Evolutionary conservation across 352 stramenopile genomes (phyloP), one percentile per base, ranked within the genome.

Genomic region (Pythium pyrilobum): DNA sequence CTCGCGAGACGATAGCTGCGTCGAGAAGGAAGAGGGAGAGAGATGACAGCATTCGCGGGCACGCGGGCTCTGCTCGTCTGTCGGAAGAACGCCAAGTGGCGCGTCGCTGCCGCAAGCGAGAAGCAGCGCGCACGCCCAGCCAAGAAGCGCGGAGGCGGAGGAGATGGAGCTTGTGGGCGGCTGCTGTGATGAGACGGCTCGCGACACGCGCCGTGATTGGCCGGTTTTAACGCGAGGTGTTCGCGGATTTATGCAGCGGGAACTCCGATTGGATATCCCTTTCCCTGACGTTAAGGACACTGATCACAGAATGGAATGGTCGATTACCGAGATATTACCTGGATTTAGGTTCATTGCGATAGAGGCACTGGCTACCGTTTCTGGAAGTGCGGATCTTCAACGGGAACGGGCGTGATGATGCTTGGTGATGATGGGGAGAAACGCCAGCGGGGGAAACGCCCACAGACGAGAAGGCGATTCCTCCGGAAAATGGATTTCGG

Each of bases 191-290:
- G 50, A 48, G 45, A 53, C 45, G 45, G 43, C 25, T n/a, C 16
- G 11, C 36, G 6, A 16, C 0, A 10, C 25, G n/a, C 27, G 39
- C 50, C 27, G n/a, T 57, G 50, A 57, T 57, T 57, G 50, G 50
- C 11, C 50, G 16, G 39, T 25, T 57, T 57, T 57, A 57, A 57
- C 50, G 40, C 38, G 40, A 38, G 37, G 21, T 36, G n/a, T 45
- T 46, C 16, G 34, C 48, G 20, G 37, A 23, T 56, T 47, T 56
- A 56, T 56, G 48, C 29, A 32, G 45, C 45, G 33, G 23, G 31
- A 43, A 45, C n/a, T 27, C 43, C 39, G 28, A 16, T 43, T 43
- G 46, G 18, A 18, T 23, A 18, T 32, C 18, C 16, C 23, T 31
- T 24, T 43, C 46, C 46, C 3, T 33, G n/a, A n/a, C n/a, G n/a